phyloP scores from a whole-genome alignment of 1,284 basidiomycete genomes.

The Malassezia cuniculi region DNA sequence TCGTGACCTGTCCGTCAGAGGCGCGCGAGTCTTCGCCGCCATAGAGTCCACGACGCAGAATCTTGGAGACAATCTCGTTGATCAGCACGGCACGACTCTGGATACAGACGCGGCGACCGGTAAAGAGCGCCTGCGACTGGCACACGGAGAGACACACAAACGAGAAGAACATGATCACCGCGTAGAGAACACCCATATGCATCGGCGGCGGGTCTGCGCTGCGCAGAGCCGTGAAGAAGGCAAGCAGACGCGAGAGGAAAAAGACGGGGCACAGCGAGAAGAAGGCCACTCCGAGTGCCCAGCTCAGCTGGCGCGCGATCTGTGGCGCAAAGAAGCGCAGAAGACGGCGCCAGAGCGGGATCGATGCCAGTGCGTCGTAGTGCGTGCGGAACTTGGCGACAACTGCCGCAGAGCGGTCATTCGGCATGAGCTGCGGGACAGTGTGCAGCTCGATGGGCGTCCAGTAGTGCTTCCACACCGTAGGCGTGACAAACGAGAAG shows the following conservation, averaged over 20 bases:
- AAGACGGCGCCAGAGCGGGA: constrained; percentile 42
- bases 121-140: constrained; percentile 48
- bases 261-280: constrained; percentile 49
- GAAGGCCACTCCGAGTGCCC: constrained; percentile 47
- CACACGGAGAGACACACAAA: constrained; percentile 46
- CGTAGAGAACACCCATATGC: constrained; percentile 50
- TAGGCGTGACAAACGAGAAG: constrained; percentile 37
- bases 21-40: constrained; percentile 21
- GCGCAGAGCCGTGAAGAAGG: constrained; percentile 46
- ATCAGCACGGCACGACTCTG: constrained; percentile 48
- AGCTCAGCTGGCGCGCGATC: constrained; percentile 44
- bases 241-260: constrained; percentile 49
- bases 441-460: constrained; percentile 46
- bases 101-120: constrained; percentile 49
- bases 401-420: constrained; percentile 48
- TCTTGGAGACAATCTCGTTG: constrained; percentile 51
- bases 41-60: constrained; percentile 48
- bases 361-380: neutral
- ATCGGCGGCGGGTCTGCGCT: constrained; percentile 28
- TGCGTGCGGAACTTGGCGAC: constrained; percentile 35
- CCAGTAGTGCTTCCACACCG: constrained; percentile 47
- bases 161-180: constrained; percentile 48
- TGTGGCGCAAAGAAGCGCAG: constrained; percentile 45
- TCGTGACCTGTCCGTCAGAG: constrained; percentile 50
- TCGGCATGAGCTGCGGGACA: constrained; percentile 50